phyloP scores from a whole-genome alignment of 1,139 yeast genomes.

The Geotrichum klebahnii region DNA sequence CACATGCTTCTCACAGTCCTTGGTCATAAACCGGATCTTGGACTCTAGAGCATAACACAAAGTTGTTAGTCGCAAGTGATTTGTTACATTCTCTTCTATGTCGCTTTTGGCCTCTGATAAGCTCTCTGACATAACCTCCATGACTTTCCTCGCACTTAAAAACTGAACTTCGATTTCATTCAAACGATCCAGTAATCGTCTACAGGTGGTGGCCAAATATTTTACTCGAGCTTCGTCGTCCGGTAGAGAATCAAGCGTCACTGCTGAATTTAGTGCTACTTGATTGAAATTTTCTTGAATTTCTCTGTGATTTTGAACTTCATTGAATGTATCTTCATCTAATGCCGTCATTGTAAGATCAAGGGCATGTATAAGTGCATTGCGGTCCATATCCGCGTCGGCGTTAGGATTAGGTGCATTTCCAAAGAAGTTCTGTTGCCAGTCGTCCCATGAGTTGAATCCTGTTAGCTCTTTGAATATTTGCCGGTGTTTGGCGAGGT shows the following conservation, averaged over 20 bases:
- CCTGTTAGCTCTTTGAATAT: slow-evolving; percentile 28
- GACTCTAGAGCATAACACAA: slow-evolving; percentile 15
- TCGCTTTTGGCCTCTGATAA: slow-evolving; percentile 4
- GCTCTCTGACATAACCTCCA: slow-evolving; percentile 6
- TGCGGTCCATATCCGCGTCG: slow-evolving; percentile 21
- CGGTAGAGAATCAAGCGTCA: neutral
- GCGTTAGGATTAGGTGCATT: neutral
- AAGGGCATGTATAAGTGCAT: slow-evolving; percentile 23
- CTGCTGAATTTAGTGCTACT: neutral
- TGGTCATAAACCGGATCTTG: slow-evolving; percentile 15
- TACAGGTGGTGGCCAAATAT: slow-evolving; percentile 6
- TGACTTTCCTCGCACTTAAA: slow-evolving; percentile 10
- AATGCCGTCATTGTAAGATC: slow-evolving; percentile 26
- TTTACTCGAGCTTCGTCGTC: neutral
- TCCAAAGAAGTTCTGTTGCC: slow-evolving; percentile 15
- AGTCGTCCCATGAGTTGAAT: slow-evolving; percentile 23
- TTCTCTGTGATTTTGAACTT: slow-evolving; percentile 22
- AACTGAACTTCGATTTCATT: slow-evolving; percentile 13
- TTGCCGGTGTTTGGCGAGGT: slow-evolving; percentile 25
- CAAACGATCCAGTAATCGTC: slow-evolving; percentile 3
- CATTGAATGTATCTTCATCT: slow-evolving; percentile 27
- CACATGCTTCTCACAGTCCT: slow-evolving; percentile 13
- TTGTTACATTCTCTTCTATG: slow-evolving; percentile 3
- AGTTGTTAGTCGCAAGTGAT: slow-evolving; percentile 12
- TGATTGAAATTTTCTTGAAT: slow-evolving; percentile 10